These are phyloP conservation scores for Crithidia brevicula DNA, from an alignment of 208 protist genomes.

Conservation along the genomic window DNA sequence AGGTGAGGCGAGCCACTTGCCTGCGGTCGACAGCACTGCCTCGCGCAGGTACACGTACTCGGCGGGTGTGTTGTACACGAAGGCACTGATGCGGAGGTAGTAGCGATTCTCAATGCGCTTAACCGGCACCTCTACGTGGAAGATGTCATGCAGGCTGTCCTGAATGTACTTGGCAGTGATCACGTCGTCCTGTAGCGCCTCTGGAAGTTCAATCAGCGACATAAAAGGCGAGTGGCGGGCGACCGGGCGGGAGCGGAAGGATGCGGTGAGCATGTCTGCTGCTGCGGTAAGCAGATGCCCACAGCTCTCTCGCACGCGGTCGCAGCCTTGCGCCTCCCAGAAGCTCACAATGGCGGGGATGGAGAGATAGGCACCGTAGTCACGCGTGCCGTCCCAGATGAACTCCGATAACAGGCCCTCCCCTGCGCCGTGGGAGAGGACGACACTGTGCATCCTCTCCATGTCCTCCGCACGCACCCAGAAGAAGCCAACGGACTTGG, in stretches of 20 bases:
- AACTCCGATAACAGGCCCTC: constrained; percentile 90
- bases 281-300: constrained; percentile 50
- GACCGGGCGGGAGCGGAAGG: constrained; percentile 71
- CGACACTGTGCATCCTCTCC: constrained; percentile 66
- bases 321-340: constrained; percentile 67
- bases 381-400: constrained; percentile 90
- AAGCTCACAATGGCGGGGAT: constrained; percentile 82
- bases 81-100: constrained; percentile 87
- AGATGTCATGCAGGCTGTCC: constrained; percentile 75
- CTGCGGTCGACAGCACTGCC: constrained; percentile 62
- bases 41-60: constrained; percentile 88
- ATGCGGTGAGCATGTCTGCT: constrained; percentile 65
- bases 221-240: constrained; percentile 80
- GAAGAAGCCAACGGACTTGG: constrained; percentile 90
- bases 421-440: constrained; percentile 87
- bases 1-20: constrained; percentile 47
- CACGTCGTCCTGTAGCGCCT: constrained; percentile 59
- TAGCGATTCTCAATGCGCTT: constrained; percentile 82
- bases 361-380: constrained; percentile 85
- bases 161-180: constrained; percentile 84
- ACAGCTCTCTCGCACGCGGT: constrained; percentile 68
- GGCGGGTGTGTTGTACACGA: constrained; percentile 88
- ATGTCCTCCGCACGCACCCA: constrained; percentile 58
- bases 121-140: constrained; percentile 87
- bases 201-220: constrained; percentile 86